Conservation (phyloP, 306 rosid species). For the Hylodesmum podocarpum region DNA sequence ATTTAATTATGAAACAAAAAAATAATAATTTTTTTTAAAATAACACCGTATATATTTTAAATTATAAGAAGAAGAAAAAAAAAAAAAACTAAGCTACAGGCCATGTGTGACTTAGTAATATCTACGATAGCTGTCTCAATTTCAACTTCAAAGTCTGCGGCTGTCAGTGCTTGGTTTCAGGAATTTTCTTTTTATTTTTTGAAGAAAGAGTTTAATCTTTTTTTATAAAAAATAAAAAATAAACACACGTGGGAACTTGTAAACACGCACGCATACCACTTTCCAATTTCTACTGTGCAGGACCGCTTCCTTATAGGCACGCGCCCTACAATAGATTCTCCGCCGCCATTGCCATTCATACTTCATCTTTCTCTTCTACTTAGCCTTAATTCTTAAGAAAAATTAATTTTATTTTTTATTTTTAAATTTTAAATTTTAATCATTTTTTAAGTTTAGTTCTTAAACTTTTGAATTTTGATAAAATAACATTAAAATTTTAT, state of each 20-base stretch:
- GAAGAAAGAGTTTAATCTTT: background rate
- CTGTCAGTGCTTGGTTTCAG: constrained; percentile 50
- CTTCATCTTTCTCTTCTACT: background rate
- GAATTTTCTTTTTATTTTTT: constrained; percentile 20
- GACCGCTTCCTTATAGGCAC: constrained; percentile 55
- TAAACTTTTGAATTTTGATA: too few relatives aligned
- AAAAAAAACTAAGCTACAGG: too few relatives aligned
- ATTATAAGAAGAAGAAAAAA: too few relatives aligned
- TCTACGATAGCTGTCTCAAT: background rate
- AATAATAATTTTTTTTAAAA: too few relatives aligned
- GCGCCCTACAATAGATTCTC: constrained; percentile 62
- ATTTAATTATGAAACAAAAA: too few relatives aligned
- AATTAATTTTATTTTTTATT: too few relatives aligned
- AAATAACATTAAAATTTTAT: too few relatives aligned
- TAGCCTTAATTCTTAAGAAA: too few relatives aligned
- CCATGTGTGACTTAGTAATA: background rate
- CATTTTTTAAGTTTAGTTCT: too few relatives aligned
- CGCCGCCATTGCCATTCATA: constrained; percentile 59
- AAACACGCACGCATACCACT: constrained; percentile 27
- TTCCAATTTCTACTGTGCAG: background rate
- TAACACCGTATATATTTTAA: too few relatives aligned
- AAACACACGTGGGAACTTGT: constrained; percentile 44
- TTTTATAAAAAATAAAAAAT: background rate
- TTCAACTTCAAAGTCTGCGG: constrained; percentile 63
- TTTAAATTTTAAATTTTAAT: too few relatives aligned